phyloP scores from a whole-genome alignment of 371 early-diverging fungal species.

The Cokeromyces recurvatus region DNA sequence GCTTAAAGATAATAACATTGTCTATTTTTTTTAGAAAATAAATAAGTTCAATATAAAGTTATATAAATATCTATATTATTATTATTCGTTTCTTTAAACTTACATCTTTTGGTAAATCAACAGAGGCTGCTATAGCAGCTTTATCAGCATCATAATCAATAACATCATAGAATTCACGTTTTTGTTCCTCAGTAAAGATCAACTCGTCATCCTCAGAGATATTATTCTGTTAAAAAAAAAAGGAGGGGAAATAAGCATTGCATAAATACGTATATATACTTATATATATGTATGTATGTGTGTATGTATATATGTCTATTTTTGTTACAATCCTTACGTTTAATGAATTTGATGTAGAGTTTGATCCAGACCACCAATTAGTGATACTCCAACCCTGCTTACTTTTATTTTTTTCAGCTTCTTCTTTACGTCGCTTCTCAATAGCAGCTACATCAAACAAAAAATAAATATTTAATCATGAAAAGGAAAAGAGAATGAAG shows the following conservation, averaged over 20 bases:
- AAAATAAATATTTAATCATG: background rate
- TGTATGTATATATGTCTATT: no score
- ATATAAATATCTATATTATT: background rate
- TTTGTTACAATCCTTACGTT: no score
- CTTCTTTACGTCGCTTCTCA: conserved; percentile 27
- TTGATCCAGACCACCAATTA: conserved; percentile 60
- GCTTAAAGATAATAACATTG: conserved; percentile 61
- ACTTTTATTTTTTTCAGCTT: conserved; percentile 22
- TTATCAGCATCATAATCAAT: conserved; percentile 92
- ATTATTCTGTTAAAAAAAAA: no score
- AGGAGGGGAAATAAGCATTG: no score
- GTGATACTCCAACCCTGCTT: conserved; percentile 53
- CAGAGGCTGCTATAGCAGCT: conserved; percentile 51
- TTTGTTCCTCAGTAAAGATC: conserved; percentile 70
- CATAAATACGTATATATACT: no score
- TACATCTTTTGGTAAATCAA: conserved; percentile 80
- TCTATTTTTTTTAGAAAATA: no score
- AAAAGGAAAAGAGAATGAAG: no score
- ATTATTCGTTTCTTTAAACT: conserved; percentile 1
- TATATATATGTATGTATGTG: no score
- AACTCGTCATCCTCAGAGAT: conserved; percentile 28
- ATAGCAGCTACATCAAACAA: conserved; percentile 21
- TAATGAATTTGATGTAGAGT: conserved; percentile 2
- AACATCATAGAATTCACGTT: conserved; percentile 86
- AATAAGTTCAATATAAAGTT: no score